Evolutionary conservation across 2,329 filamentous ascomycete species (phyloP).

Genomic region (Pestalotiopsis sp.): DNA sequence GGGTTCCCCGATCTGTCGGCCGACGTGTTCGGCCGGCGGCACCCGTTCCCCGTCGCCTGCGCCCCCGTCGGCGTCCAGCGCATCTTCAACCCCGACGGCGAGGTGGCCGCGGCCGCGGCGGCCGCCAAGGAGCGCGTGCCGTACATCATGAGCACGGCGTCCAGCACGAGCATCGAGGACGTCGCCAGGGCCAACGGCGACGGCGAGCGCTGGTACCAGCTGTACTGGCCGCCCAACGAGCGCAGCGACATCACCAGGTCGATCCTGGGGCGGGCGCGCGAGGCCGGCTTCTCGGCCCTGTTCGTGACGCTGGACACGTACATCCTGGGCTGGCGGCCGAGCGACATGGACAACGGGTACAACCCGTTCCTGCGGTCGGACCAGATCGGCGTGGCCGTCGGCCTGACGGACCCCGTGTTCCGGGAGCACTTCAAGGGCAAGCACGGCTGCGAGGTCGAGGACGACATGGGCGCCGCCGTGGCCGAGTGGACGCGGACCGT

Average conservation of each 20-base stretch:
- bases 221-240: constrained; percentile 29
- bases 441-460: constrained; percentile 23
- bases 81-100: constrained; percentile 28
- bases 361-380: constrained; percentile 30
- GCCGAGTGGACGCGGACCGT: constrained; percentile 28
- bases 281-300: constrained; percentile 24
- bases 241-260: constrained; percentile 27
- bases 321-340: constrained; percentile 29
- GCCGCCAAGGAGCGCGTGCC: constrained; percentile 22
- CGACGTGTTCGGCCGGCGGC: constrained; percentile 18
- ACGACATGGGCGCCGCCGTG: constrained; percentile 23
- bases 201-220: constrained; percentile 27
- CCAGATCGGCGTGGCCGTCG: constrained; percentile 28
- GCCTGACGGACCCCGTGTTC: constrained; percentile 29
- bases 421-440: constrained; percentile 23
- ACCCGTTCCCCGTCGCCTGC: constrained; percentile 25
- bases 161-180: constrained; percentile 29
- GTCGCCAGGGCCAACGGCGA: constrained; percentile 27
- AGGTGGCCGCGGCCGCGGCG: constrained; percentile 23
- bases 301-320: constrained; percentile 30
- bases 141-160: constrained; percentile 29
- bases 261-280: constrained; percentile 22
- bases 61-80: constrained; percentile 29
- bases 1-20: constrained; percentile 20
- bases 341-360: constrained; percentile 29